Conservation (phyloP, 768 basidiomycete genomes). For the Hydnomerulius pinastri region DNA sequence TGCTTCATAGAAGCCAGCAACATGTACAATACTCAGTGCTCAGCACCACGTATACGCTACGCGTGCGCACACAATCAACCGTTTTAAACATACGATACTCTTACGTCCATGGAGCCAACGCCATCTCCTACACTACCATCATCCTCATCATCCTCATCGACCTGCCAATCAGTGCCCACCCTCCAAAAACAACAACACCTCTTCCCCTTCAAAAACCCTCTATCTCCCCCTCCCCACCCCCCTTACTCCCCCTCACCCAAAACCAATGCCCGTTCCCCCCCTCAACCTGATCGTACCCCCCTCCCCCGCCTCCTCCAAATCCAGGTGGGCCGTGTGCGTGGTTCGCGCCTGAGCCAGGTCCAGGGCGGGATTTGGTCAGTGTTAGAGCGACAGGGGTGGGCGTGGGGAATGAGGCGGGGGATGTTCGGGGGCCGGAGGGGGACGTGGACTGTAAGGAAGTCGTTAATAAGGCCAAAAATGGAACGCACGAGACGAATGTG, state of each 20-base stretch:
- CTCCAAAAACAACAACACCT: too few species aligned
- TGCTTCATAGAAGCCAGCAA: too few species aligned
- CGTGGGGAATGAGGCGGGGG: conserved; percentile 9
- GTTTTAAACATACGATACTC: too few species aligned
- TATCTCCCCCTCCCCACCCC: background rate
- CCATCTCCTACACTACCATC: too few species aligned
- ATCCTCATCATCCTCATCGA: too few species aligned
- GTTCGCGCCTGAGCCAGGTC: conserved; percentile 12
- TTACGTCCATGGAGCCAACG: too few species aligned
- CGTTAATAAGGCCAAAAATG: background rate
- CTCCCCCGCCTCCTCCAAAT: conserved; percentile 20
- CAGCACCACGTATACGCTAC: too few species aligned
- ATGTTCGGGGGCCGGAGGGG: conserved; percentile 5
- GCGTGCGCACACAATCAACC: too few species aligned
- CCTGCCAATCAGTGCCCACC: too few species aligned
- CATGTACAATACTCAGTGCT: too few species aligned
- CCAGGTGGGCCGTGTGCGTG: conserved; percentile 15
- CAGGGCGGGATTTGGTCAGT: conserved; percentile 9
- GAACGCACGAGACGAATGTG: background rate
- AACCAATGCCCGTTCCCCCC: conserved; percentile 23
- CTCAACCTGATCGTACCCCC: conserved; percentile 21
- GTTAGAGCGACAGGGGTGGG: conserved; percentile 13
- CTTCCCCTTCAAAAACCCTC: too few species aligned
- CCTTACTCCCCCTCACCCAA: conserved; percentile 18
- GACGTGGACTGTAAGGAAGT: background rate